Evolutionary conservation across 2,329 filamentous ascomycete species (phyloP), one percentile per base, ranked within the genome.

Genomic region (Zymoseptoria ardabiliae): DNA sequence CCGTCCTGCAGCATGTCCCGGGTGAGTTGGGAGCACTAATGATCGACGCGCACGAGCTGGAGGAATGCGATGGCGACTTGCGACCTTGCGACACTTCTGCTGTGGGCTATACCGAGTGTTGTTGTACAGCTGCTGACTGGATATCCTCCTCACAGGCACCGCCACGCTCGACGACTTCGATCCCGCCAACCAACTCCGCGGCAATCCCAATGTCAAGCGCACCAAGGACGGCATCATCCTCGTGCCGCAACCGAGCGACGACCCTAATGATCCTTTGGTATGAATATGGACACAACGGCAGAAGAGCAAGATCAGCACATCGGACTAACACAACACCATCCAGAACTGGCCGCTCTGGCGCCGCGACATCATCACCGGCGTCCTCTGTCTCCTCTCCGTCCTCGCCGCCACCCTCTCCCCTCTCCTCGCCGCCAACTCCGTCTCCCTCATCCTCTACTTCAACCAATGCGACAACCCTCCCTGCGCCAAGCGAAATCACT

Each of bases 161-260:
- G 76, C 75, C 49, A 73, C 74, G 10, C 75, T 78, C 48, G 68
- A 75, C 45, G 75, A 74, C 59, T 65, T 73, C 58, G 58, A 68
- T 23, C 63, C 63, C 1, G 41, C 30, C 17, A 23, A 19, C 25
- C 41, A 58, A 21, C 53, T 66, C n/a, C 58, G 66, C 9, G 64
- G 64, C n/a, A 61, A 58, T 30, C 59, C 57, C 11, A 54, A 59
- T 23, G 61, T 62, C 28, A 53, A 65, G 45, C 67, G 59, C 59
- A 69, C 59, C 63, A 67, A 62, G 25, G 63, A 67, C 25, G 70
- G 66, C 28, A 65, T 63, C 17, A 89, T 97, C 66, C 83, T 97
- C 30, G 88, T 95, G 4, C 93, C 93, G 4, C 93, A 97, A 70
- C 93, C 93, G 2, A 92, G 87, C 63, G 88, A 96, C 73, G 90